These are phyloP conservation scores for Babesia ovata DNA, from an alignment of 169 alveolate genomes.

Conservation along the genomic window DNA sequence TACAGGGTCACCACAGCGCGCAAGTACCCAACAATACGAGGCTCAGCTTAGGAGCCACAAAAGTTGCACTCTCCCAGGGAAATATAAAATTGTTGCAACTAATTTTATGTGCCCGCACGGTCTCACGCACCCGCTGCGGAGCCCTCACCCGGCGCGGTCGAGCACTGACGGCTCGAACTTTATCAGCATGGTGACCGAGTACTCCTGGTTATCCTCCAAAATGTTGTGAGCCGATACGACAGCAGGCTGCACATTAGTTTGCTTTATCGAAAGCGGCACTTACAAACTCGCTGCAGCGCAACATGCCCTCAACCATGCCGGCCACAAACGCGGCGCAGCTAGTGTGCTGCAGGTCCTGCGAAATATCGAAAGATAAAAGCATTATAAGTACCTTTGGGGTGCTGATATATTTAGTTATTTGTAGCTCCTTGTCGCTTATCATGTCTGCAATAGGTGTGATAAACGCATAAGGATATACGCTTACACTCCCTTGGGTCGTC, in stretches of 20 bases:
- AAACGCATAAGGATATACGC: neutral
- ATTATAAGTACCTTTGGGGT: slow-evolving; percentile 46
- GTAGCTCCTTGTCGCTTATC: slow-evolving; percentile 61
- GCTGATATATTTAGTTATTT: slow-evolving; percentile 52
- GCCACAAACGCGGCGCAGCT: slow-evolving; percentile 64
- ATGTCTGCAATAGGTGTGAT: slow-evolving; percentile 30
- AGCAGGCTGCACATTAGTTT: slow-evolving; percentile 28
- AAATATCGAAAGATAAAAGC: neutral
- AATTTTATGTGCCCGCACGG: neutral
- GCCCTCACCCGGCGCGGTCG: slow-evolving; percentile 1
- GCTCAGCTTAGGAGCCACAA: neutral
- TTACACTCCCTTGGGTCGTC: slow-evolving; percentile 67
- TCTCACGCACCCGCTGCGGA: neutral
- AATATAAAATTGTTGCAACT: neutral
- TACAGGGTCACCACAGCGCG: slow-evolving; percentile 38
- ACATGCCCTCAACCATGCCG: slow-evolving; percentile 69
- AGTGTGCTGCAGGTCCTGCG: slow-evolving; percentile 61
- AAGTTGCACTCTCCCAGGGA: neutral
- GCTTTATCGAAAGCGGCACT: neutral
- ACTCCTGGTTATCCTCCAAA: slow-evolving; percentile 12
- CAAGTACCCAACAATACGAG: slow-evolving; percentile 15
- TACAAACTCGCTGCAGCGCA: slow-evolving; percentile 54
- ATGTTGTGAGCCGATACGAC: slow-evolving; percentile 64
- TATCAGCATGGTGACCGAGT: slow-evolving; percentile 49
- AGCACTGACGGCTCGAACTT: slow-evolving; percentile 23